phyloP scores from a whole-genome alignment of 208 protist genomes.

The Trypanosoma cruzi region DNA sequence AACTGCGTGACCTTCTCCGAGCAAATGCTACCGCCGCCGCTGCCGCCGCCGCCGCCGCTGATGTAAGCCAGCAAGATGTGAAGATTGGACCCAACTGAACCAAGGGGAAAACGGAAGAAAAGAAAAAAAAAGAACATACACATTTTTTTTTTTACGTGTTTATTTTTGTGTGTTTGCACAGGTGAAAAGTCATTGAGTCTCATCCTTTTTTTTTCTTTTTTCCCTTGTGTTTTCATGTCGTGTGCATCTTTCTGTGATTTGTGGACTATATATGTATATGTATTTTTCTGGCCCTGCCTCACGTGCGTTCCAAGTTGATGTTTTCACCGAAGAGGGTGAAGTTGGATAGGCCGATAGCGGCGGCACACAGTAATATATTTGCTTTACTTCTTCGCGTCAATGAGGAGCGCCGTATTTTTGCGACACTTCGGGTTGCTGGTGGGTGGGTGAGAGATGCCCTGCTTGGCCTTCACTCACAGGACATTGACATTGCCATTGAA shows the following conservation, averaged over 20 bases:
- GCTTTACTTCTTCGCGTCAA: slow-evolving; percentile 78
- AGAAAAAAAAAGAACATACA: background rate
- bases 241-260: background rate
- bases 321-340: slow-evolving; percentile 36
- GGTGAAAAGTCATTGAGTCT: background rate
- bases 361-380: slow-evolving; percentile 83
- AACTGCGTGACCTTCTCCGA: slow-evolving; percentile 51
- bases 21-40: slow-evolving; percentile 35
- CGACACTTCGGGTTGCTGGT: slow-evolving; percentile 91
- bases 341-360: slow-evolving; percentile 52
- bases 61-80: slow-evolving; percentile 15
- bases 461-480: slow-evolving; percentile 89
- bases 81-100: background rate
- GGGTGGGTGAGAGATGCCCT: slow-evolving; percentile 99
- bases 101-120: background rate
- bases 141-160: background rate
- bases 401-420: slow-evolving; percentile 46
- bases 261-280: too few relatives aligned
- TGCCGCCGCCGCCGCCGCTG: background rate
- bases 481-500: slow-evolving; percentile 99
- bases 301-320: slow-evolving; percentile 23
- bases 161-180: background rate
- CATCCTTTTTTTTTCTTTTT: slow-evolving; percentile 7
- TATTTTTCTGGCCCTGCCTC: too few relatives aligned
- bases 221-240: background rate